A percentile compares a stretch with the other conserved stretches of the same genome.
phyloP scores from a whole-genome alignment of 164 flowering plant species.

The Magnolia kwangsiensis region DNA sequence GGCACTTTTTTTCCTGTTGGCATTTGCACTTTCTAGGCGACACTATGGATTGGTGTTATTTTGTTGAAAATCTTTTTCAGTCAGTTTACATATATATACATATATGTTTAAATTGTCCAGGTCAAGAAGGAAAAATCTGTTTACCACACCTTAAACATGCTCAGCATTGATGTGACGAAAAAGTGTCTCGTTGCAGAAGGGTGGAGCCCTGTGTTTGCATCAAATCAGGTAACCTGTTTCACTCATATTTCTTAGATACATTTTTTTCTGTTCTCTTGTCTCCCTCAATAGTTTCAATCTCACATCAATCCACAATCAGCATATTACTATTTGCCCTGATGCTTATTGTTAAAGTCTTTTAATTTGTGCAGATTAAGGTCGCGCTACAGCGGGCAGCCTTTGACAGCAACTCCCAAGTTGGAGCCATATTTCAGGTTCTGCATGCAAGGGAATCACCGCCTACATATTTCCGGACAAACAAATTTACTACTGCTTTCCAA shows the following conservation, averaged over 20 bases:
- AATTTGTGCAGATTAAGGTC: constrained; percentile 66
- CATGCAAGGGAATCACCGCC: constrained; percentile 75
- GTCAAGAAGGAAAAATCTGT: constrained; percentile 84
- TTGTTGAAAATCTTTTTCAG: not conserved
- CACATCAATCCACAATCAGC: not conserved
- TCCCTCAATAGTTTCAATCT: not conserved
- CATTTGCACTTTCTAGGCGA: not conserved
- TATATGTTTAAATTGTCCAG: constrained; percentile 34
- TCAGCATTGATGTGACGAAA: constrained; percentile 93
- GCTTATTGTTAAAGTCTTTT: not conserved
- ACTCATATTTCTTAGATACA: not conserved
- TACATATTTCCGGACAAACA: constrained; percentile 81
- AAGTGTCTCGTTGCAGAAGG: constrained; percentile 98
- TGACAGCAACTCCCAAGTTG: constrained; percentile 86
- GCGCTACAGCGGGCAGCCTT: constrained; percentile 64
- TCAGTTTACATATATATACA: not conserved
- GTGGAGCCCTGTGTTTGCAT: constrained; percentile 91
- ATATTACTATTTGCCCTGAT: not conserved
- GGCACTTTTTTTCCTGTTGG: not conserved
- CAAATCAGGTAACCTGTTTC: constrained; percentile 51
- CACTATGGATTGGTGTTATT: not conserved
- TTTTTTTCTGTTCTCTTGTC: not conserved
- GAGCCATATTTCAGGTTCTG: constrained; percentile 74
- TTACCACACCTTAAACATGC: constrained; percentile 91
- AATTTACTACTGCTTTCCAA: constrained; percentile 76